These are phyloP conservation scores for Starmera dryadoides DNA, from an alignment of 805 yeast species.

Conservation along the genomic window DNA sequence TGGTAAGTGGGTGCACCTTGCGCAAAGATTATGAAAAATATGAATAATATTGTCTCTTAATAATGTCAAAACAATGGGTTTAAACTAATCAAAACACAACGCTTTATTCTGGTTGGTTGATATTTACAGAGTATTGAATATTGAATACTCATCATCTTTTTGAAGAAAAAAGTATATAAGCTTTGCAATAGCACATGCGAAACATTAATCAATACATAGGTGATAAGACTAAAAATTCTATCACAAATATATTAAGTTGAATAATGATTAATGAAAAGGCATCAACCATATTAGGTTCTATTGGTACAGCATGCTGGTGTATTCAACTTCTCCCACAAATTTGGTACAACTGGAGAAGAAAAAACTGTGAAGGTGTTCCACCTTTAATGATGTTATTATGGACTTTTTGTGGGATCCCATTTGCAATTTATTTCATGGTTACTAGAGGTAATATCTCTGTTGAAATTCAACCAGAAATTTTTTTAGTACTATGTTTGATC, in stretches of 20 bases:
- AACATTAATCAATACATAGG: no score
- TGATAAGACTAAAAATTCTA: no score
- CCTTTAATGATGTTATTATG: slow-evolving; percentile 85
- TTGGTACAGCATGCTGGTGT: slow-evolving; percentile 92
- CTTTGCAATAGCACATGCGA: no score
- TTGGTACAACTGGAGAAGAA: slow-evolving; percentile 59
- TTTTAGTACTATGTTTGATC: slow-evolving; percentile 59
- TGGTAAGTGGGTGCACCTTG: no score
- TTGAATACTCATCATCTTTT: no score
- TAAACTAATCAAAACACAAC: no score
- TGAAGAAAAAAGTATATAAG: no score
- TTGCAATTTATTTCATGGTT: slow-evolving; percentile 74
- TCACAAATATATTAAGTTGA: neutral
- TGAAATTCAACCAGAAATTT: slow-evolving; percentile 82
- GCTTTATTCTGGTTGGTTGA: no score
- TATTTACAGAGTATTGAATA: no score
- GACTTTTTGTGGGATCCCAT: slow-evolving; percentile 69
- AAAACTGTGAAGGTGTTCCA: slow-evolving; percentile 81
- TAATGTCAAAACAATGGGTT: no score
- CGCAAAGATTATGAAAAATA: no score
- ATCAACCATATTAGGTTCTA: slow-evolving; percentile 68
- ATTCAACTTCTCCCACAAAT: slow-evolving; percentile 85
- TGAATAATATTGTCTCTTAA: no score
- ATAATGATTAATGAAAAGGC: slow-evolving; percentile 31
- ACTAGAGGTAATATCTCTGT: slow-evolving; percentile 68